A percentile compares a stretch with the other conserved stretches of the same genome.
Conservation (phyloP, 2,329 filamentous ascomycete species). For the Byssochlamys sp. region DNA sequence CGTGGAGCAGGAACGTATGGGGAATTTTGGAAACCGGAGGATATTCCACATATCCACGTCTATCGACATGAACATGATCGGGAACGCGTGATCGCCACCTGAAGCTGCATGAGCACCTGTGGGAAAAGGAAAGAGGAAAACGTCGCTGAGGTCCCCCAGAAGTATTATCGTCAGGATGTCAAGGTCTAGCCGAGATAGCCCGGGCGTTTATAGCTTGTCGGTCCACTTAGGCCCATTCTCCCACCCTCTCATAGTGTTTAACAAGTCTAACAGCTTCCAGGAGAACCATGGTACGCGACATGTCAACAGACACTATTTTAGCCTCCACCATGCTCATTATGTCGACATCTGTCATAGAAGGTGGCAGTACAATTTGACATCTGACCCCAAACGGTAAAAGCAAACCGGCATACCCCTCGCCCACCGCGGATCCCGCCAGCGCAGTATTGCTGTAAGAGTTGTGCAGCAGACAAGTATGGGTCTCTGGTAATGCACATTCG, state of each 20-base stretch:
- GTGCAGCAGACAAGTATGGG: constrained; percentile 31
- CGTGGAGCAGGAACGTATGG: neutral
- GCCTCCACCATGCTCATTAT: constrained; percentile 27
- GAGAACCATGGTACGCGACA: constrained; percentile 20
- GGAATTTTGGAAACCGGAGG: neutral
- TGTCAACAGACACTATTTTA: constrained; percentile 23
- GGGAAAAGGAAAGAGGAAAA: neutral
- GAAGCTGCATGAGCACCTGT: neutral
- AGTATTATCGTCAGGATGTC: neutral
- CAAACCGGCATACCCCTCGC: constrained; percentile 16
- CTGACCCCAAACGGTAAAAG: constrained; percentile 24
- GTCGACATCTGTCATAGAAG: constrained; percentile 16
- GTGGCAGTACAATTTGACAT: constrained; percentile 19
- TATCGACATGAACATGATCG: neutral
- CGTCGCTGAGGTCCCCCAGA: neutral
- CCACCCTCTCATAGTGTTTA: constrained; percentile 23
- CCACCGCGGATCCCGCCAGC: constrained; percentile 13
- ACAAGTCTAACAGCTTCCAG: constrained; percentile 25
- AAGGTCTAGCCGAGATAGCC: neutral
- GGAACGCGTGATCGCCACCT: neutral
- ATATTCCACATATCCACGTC: neutral
- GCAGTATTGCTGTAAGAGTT: constrained; percentile 14
- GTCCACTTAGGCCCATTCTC: constrained; percentile 17
- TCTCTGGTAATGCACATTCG: constrained; percentile 43
- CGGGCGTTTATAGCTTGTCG: neutral